A percentile compares a stretch with the other conserved stretches of the same genome.
Evolutionary conservation across 2,329 filamentous ascomycete genomes (phyloP).

Genomic region (Exserohilum turcica): DNA sequence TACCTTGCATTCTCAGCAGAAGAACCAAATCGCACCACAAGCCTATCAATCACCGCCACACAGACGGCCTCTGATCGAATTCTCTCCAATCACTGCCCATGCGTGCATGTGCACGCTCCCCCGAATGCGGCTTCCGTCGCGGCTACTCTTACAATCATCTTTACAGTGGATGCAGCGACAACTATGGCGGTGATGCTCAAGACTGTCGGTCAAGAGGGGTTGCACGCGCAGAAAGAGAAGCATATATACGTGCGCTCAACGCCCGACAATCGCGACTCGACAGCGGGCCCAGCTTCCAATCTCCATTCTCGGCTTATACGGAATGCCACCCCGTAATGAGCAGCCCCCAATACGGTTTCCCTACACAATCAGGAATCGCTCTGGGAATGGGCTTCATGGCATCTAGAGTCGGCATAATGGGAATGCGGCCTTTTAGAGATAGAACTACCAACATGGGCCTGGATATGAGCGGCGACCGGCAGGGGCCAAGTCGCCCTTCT

Average conservation of each 20-base stretch:
- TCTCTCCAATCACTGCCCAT: background rate
- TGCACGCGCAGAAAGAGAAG: constrained; percentile 1
- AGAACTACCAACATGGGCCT: constrained; percentile 1
- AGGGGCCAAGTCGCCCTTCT: background rate
- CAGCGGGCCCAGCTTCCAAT: constrained; percentile 1
- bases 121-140: background rate
- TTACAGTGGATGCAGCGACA: background rate
- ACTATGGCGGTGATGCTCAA: background rate
- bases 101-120: background rate
- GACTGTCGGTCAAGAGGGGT: background rate
- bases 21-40: background rate
- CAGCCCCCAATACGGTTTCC: background rate
- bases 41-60: background rate
- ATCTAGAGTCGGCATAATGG: background rate
- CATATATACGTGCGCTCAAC: background rate
- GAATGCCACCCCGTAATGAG: background rate
- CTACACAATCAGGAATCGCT: constrained; percentile 2
- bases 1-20: too few species aligned
- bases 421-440: background rate
- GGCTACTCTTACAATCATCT: background rate
- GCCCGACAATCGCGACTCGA: background rate
- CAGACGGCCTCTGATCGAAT: background rate
- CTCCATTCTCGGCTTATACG: background rate
- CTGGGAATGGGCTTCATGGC: background rate
- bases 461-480: background rate